Base-by-base conservation (phyloP, 208 protist species). In the Trypanosoma boissoni region DNA sequence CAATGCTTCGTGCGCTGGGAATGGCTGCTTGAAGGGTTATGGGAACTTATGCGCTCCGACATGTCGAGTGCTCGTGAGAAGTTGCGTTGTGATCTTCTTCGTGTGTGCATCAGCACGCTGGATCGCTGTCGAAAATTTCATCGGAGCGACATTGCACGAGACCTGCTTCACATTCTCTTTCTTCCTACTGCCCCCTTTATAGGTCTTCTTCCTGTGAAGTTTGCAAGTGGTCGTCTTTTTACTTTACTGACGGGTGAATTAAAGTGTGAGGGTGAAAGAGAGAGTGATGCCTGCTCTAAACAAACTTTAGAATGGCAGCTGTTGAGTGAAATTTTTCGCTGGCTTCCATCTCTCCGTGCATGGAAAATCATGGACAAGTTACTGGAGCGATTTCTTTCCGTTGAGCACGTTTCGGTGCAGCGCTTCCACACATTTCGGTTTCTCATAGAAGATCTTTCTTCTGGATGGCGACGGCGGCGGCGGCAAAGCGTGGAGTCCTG, bases 71-170 rank as follows among this genome's bases (percentile, higher is more conserved):
- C 20, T 7, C 8, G 27, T 46, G 3, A 54, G 12, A 59, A 6
- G 23, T 28, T 7, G 7, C 62, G 36, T 50, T 27, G 44, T 20
- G 34, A 58, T 18, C 23, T 75, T 41, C 24, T 64, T 21, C 21
- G 48, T 2, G 62, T 56, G 2, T 64, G 62, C 18, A 28, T 26
- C 6, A 42, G 36, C 6, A 65, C 56, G 26, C 43, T 75, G 44
- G 16, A 14, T 1, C 23, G 26, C 31, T 75, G 69, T 39, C 58
- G 69, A 26, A 12, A 26, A 21, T 68, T 48, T 65, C 62, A 69
- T 36, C 60, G 61, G 5, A 41, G 44, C 26, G 61, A 75, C 37
- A 65, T 75, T 39, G 69, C 62, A 24, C 58, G 18, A 49, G 62
- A 70, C 12, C n/a, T 75, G 3, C 20, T 66, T n/a, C 50, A 61